These are phyloP conservation scores for Ogataea neopini DNA, from an alignment of 805 yeast species.

Conservation along the genomic window DNA sequence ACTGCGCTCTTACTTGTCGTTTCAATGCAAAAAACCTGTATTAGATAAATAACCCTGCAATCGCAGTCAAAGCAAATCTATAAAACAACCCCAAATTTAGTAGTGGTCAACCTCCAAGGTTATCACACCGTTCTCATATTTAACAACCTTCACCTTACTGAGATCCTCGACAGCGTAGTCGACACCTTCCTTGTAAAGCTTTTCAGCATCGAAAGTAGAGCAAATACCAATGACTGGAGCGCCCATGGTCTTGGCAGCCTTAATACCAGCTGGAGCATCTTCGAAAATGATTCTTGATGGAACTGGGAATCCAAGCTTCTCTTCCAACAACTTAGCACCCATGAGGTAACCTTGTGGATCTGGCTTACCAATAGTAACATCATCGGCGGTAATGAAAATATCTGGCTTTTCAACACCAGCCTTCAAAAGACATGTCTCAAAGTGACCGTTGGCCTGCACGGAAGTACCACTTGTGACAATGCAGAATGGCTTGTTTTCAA, in stretches of 20 bases:
- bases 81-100: slow-evolving; percentile 5
- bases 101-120: slow-evolving; percentile 39
- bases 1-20: too few relatives aligned
- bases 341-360: slow-evolving; percentile 78
- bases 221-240: slow-evolving; percentile 83
- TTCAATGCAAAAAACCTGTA: too few relatives aligned
- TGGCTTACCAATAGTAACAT: slow-evolving; percentile 80
- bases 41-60: background rate
- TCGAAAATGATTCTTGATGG: slow-evolving; percentile 67
- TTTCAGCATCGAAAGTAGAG: slow-evolving; percentile 70
- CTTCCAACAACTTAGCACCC: slow-evolving; percentile 51
- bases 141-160: slow-evolving; percentile 57
- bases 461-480: slow-evolving; percentile 84
- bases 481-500: slow-evolving; percentile 70
- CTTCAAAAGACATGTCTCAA: slow-evolving; percentile 57
- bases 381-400: slow-evolving; percentile 79
- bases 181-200: slow-evolving; percentile 75
- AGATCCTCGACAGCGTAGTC: slow-evolving; percentile 78
- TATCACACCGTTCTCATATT: slow-evolving; percentile 46
- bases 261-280: slow-evolving; percentile 87
- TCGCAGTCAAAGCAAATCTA: background rate
- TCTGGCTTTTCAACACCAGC: slow-evolving; percentile 54
- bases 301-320: slow-evolving; percentile 30
- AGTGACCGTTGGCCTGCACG: slow-evolving; percentile 78
- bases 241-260: slow-evolving; percentile 83